Evolutionary conservation across 2,329 filamentous ascomycete species (phyloP).

Genomic region (Beauveria medogensis): DNA sequence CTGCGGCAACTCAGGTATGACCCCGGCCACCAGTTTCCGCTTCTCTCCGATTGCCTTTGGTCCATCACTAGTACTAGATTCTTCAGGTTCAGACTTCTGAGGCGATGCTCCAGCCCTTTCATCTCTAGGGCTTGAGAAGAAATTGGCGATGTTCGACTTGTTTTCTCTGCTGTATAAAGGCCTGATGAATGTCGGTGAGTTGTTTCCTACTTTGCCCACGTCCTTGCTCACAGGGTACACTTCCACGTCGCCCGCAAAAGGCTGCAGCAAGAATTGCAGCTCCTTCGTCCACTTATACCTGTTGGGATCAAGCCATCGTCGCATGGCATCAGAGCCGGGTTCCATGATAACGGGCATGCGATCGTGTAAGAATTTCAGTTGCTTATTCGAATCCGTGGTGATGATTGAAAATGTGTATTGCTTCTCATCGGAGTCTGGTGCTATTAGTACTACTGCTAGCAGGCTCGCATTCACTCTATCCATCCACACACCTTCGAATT

Average conservation of each 20-base stretch:
- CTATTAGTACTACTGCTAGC: slow-evolving; percentile 5
- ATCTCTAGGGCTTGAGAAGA: slow-evolving; percentile 47
- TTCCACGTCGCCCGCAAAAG: slow-evolving; percentile 71
- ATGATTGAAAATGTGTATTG: slow-evolving; percentile 89
- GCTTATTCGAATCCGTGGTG: slow-evolving; percentile 77
- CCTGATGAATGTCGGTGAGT: slow-evolving; percentile 74
- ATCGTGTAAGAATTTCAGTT: slow-evolving; percentile 81
- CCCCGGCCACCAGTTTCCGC: neutral
- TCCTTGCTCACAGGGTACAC: slow-evolving; percentile 81
- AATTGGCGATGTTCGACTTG: slow-evolving; percentile 89
- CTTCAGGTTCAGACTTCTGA: neutral
- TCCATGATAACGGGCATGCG: slow-evolving; percentile 94
- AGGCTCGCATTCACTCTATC: neutral
- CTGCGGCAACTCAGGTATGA: neutral
- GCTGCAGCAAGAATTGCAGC: slow-evolving; percentile 70
- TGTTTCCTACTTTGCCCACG: slow-evolving; percentile 90
- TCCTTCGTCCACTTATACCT: slow-evolving; percentile 67
- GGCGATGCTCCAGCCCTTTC: neutral
- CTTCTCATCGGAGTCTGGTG: slow-evolving; percentile 52
- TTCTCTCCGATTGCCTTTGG: neutral
- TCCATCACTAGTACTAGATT: neutral
- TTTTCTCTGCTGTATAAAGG: slow-evolving; percentile 80
- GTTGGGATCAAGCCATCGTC: slow-evolving; percentile 69
- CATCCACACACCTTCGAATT: slow-evolving; percentile 57
- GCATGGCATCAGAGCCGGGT: slow-evolving; percentile 60